Evolutionary conservation across 208 protist species (phyloP), one percentile per base, ranked within the genome.

Genomic region (Leptomonas pyrrhocoris): DNA sequence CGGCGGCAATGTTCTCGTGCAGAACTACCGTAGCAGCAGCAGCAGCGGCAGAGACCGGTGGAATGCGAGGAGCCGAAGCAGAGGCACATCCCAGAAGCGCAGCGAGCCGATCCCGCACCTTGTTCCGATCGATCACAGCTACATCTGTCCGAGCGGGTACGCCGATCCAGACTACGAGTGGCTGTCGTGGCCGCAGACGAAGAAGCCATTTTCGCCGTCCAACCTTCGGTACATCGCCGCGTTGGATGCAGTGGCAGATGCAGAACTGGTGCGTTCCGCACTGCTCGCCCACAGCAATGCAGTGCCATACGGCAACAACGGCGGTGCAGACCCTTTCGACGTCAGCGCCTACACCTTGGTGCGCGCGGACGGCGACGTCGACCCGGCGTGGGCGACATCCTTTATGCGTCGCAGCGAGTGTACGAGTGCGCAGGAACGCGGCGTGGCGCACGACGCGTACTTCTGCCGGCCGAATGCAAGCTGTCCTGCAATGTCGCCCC

Each of bases 91-190:
- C 1, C 21, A 42, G 8, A 9, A 2, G 5, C 46, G 9, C 23
- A 54, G 40, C 21, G 50, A 51, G 1, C 21, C 2, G 42, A 25
- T 19, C 12, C 80, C 72, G n/a, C 84, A 80, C 23, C 66, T 95
- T 34, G 73, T 94, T 42, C 90, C 90, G 12, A 95, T 95, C 54
- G 90, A 95, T 71, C 90, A 95, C 83, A 91, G 85, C 73, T 95
- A 93, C 79, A 82, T 88, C 50, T 90, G 87, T 54, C 90, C 90
- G 6, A 74, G 79, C 40, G 74, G 82, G 76, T 89, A 91, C 63
- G 85, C 75, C 25, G 88, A 95, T 49, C 82, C 86, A 19, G 85
- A 94, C 66, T 93, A 84, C 67, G 90, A 95, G 81, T 95, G 90
- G 90, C 68, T 92, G 51, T 77, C 73, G 36, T 95, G 88, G 87